phyloP scores from a whole-genome alignment of 345 rosid species.

The Eutrema japonicum region DNA sequence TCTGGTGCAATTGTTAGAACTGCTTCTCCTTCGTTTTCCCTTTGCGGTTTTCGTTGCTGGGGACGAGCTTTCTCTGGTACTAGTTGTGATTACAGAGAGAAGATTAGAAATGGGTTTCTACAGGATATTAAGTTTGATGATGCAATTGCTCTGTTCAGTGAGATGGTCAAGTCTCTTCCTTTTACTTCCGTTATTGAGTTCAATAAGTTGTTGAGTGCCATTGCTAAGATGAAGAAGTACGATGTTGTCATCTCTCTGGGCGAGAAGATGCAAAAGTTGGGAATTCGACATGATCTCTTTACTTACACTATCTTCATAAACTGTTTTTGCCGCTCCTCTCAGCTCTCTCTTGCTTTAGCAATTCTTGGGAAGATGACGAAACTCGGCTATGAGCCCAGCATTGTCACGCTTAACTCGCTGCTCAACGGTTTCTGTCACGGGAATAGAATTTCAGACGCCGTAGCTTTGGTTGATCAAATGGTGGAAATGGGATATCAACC shows the following conservation, averaged over 20 bases:
- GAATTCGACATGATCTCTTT: background rate
- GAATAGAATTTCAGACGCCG: background rate
- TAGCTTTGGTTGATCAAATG: background rate
- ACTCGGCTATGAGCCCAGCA: background rate
- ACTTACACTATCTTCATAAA: constrained; percentile 3
- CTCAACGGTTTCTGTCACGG: background rate
- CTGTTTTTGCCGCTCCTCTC: background rate
- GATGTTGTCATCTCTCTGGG: constrained; percentile 15
- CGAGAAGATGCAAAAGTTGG: background rate
- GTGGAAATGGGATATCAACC: background rate
- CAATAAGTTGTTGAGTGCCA: background rate
- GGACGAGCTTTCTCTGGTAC: background rate
- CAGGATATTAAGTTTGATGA: background rate
- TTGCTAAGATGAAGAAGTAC: background rate
- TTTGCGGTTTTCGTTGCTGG: background rate
- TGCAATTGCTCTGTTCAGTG: background rate
- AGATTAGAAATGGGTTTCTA: background rate
- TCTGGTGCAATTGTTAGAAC: background rate
- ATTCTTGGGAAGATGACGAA: constrained; percentile 1
- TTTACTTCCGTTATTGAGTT: constrained; percentile 6
- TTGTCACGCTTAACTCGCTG: background rate
- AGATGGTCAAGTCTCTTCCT: constrained; percentile 29
- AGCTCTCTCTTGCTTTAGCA: background rate
- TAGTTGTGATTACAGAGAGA: background rate
- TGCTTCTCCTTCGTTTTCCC: no score